Conservation (phyloP, 306 rosid species). For the Comarum palustre region DNA sequence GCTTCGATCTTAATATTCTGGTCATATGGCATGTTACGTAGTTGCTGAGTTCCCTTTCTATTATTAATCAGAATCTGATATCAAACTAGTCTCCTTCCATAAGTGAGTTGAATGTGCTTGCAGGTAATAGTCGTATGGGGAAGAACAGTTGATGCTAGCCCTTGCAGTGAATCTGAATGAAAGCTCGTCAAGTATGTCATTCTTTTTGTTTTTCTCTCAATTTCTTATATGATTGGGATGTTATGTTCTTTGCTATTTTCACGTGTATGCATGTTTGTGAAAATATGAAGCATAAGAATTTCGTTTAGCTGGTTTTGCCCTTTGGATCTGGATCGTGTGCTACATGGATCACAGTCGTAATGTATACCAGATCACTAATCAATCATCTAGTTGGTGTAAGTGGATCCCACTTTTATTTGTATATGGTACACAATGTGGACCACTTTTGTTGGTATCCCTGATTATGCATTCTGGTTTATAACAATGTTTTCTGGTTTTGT, state of each 20-base stretch:
- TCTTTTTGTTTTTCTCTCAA: background rate
- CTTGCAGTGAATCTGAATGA: conserved; percentile 6
- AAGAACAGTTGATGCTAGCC: background rate
- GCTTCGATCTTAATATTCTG: background rate
- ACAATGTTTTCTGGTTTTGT: background rate
- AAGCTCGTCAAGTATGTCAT: conserved; percentile 5
- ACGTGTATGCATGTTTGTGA: conserved; percentile 5
- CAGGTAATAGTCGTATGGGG: conserved; percentile 9
- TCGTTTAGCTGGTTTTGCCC: background rate
- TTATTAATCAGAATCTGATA: background rate
- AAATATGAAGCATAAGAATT: background rate
- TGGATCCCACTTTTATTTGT: background rate
- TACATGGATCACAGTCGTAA: background rate
- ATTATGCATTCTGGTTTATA: background rate
- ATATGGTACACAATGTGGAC: background rate
- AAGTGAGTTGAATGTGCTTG: conserved; percentile 8
- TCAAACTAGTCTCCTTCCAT: background rate
- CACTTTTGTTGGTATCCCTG: conserved; percentile 5
- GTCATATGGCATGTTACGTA: background rate
- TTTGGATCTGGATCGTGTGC: background rate
- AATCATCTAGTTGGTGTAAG: background rate
- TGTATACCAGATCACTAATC: background rate
- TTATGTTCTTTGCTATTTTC: background rate
- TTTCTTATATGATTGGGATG: background rate
- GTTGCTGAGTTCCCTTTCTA: background rate